Evolutionary conservation across 2,329 filamentous ascomycete genomes (phyloP).

Genomic region (Exophiala dermatitidis): DNA sequence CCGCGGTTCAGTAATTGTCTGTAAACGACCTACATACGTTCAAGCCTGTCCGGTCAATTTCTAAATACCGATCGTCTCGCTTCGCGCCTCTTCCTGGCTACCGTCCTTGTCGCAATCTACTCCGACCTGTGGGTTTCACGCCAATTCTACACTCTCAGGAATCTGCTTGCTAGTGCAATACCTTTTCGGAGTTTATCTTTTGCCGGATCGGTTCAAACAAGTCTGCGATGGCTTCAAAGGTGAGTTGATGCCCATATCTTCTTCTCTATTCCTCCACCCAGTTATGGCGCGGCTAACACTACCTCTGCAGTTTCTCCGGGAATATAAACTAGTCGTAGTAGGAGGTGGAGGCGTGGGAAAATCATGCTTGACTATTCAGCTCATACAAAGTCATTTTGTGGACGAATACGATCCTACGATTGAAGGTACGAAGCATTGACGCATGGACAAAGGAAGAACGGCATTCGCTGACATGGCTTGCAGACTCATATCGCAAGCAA

Average conservation of each 20-base stretch:
- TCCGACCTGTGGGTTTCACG: constrained; percentile 6
- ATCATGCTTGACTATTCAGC: constrained; percentile 96
- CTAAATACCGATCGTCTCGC: background rate
- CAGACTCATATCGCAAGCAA: constrained; percentile 99
- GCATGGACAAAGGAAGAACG: background rate
- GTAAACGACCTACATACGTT: background rate
- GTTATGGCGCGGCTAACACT: constrained; percentile 32
- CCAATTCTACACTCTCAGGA: constrained; percentile 14
- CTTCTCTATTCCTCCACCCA: constrained; percentile 1
- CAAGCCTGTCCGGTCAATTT: background rate
- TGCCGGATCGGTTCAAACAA: constrained; percentile 1
- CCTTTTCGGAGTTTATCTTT: background rate
- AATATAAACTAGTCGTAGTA: constrained; percentile 95
- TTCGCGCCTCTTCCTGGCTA: constrained; percentile 4
- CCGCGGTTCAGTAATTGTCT: background rate
- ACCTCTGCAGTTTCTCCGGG: constrained; percentile 63
- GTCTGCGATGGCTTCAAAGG: constrained; percentile 35
- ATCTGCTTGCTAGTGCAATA: constrained; percentile 7
- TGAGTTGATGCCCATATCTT: constrained; percentile 29
- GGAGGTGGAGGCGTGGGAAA: constrained; percentile 98
- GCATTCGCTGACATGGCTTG: constrained; percentile 6
- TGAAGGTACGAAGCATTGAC: constrained; percentile 56
- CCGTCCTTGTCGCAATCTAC: constrained; percentile 11
- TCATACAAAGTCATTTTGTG: constrained; percentile 93
- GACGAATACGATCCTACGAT: constrained; percentile 99